Percentiles rank a stretch among this genome's conserved stretches.
These are phyloP conservation scores for Castanospermum australe DNA, from an alignment of 306 rosid species.

Conservation along the genomic window DNA sequence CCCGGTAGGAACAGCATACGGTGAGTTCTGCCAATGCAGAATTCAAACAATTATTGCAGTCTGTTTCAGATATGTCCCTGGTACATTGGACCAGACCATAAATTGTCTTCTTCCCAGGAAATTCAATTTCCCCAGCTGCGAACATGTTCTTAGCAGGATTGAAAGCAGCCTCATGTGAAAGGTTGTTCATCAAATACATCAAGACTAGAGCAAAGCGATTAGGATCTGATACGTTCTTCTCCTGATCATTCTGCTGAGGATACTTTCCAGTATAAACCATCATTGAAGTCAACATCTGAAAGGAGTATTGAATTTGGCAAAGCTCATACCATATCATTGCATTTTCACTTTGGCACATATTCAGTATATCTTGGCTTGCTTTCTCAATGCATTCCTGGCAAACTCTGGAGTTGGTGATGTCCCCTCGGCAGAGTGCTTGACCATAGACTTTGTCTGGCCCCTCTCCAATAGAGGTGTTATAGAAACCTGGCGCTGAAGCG, in stretches of 20 bases:
- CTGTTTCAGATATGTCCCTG: conserved; percentile 32
- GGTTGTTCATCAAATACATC: conserved; percentile 23
- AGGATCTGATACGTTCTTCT: conserved; percentile 33
- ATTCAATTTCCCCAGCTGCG: conserved; percentile 38
- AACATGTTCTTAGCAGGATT: conserved; percentile 37
- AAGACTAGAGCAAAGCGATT: conserved; percentile 3
- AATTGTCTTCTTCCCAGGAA: conserved; percentile 18
- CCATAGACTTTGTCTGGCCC: conserved; percentile 42
- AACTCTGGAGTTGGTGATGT: conserved; percentile 37
- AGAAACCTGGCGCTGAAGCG: conserved; percentile 38
- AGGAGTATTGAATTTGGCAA: conserved; percentile 61
- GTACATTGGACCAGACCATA: conserved; percentile 70
- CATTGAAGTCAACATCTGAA: conserved; percentile 24
- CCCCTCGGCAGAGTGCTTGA: conserved; percentile 69
- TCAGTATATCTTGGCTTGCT: conserved; percentile 47
- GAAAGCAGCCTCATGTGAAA: conserved; percentile 37
- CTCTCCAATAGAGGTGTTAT: conserved; percentile 20
- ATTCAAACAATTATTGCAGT: conserved; percentile 41
- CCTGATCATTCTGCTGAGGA: conserved; percentile 15
- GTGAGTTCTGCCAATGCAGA: conserved; percentile 41
- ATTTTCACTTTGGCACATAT: conserved; percentile 33
- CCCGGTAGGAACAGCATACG: conserved; percentile 27
- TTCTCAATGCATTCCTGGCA: conserved; percentile 47
- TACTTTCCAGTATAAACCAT: conserved; percentile 43
- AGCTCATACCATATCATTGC: conserved; percentile 64